Base-by-base conservation (phyloP, 345 rosid species). In the Brassica napus region DNA sequence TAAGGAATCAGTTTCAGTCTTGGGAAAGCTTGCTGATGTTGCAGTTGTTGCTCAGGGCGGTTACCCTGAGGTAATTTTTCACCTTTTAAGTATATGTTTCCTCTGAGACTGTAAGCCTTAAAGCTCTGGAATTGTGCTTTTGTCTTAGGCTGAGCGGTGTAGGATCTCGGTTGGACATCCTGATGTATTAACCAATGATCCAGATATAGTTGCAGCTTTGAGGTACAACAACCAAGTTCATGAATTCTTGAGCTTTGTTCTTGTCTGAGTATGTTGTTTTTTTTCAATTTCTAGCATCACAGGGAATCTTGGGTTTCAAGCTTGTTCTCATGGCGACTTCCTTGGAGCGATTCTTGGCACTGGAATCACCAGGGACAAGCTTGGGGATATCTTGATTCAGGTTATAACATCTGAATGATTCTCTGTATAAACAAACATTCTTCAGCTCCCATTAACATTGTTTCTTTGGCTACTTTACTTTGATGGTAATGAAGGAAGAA, bases 261-360 rank as follows among this genome's bases (percentile, higher is more conserved):
- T 67, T 32, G 14, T 49, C 49, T 72, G 24, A 72, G 16, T 75
- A 69, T 66, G 52, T 44, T 44, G 57, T 2, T 60, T 30, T 68
- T 42, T 76, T 76, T 55, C 77, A 39, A 10, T 16, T 21, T 69
- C 14, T 85, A 94, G 98, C 77, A 86, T 91, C 72, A 72, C 92
- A 63, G 98, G 98, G 59, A 89, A 87, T 84, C 92, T 94, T 68
- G 84, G 84, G 68, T 91, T 94, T 73, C 87, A 89, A 78, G 83
- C 89, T 9, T 92, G 92, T 84, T 89, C 94, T 82, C 98, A 94
- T 74, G 96, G 97, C 76, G 96, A 94, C 85, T 92, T 91, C 81
- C 97, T 92, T 77, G 97, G 98, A 6, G 77, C 98, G 57, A 89
- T 94, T 87, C 92, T 94, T 76, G 97, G 95, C 63, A 88, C 97